Percentiles rank a stretch among this genome's conserved stretches.
Evolutionary conservation across 345 rosid species (phyloP).

Genomic region (Salix udensis): DNA sequence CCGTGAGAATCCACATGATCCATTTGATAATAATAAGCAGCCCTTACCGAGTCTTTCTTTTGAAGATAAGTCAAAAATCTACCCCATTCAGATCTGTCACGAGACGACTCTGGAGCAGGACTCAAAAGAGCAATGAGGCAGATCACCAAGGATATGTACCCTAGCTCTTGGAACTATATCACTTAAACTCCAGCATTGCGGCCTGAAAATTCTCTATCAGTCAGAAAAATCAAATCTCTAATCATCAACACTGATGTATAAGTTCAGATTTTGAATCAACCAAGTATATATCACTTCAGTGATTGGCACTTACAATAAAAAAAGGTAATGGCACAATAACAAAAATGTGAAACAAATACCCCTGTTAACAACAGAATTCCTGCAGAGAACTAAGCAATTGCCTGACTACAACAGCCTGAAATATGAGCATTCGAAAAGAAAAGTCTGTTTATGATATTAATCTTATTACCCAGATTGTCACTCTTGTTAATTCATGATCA

Average conservation of each 20-base stretch:
- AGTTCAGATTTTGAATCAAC: background rate
- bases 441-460: too few relatives aligned
- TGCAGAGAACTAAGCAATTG: too few relatives aligned
- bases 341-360: too few relatives aligned
- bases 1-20: too few relatives aligned
- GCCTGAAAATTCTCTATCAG: conserved; percentile 14
- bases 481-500: background rate
- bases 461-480: too few relatives aligned
- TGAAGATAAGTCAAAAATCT: conserved; percentile 25
- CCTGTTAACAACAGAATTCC: too few relatives aligned
- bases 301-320: background rate
- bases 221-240: background rate
- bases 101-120: conserved; percentile 26
- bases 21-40: background rate
- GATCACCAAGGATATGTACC: conserved; percentile 3
- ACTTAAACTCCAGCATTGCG: conserved; percentile 11
- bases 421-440: too few relatives aligned
- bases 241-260: background rate
- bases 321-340: too few relatives aligned
- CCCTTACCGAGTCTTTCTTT: conserved; percentile 19
- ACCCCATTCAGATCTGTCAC: conserved; percentile 27
- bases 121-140: conserved; percentile 13
- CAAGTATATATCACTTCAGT: background rate
- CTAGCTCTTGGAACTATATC: conserved; percentile 11
- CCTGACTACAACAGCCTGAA: too few relatives aligned